Evolutionary conservation across 805 yeast genomes (phyloP), one percentile per base, ranked within the genome.

Genomic region (Sugiyamaella mastotermitis): DNA sequence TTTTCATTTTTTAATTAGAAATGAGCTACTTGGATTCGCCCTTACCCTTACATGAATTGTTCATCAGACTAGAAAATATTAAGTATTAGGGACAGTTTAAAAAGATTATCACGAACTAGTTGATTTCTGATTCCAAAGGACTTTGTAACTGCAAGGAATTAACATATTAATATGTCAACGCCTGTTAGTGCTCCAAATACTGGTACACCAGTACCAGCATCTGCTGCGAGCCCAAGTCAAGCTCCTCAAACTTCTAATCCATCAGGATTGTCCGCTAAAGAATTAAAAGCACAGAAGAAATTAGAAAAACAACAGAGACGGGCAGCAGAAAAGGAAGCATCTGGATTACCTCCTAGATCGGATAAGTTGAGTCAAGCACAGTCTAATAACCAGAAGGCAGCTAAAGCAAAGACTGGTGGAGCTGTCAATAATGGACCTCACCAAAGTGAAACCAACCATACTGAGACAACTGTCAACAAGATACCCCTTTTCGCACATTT

Each of bases 291-390:
- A 51, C 65, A 79, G 58, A 84, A 86, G 58, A 88, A 87, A 67
- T 76, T 76, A 51, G 95, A 87, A 54, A 88, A 90, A 63, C 92
- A 92, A 10, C 94, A 92, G 27, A 84, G 85, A 58, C 72, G 97
- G 57, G 92, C 95, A 2, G 95, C 95, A 2, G 76, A 79, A 47
- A 87, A 84, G 55, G 83, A 73, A 48, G 80, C 78, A 5, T 72
- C 67, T 35, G 87, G 55, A 2, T 35, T 37, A 10, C 48, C 52
- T 10, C 46, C 48, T 6, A 35, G 66, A 37, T 62, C 71, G 42
- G 75, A 68, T 55, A 43, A 46, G 2, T n/a, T n/a, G n/a, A n/a
- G n/a, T n/a, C n/a, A n/a, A n/a, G n/a, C n/a, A n/a, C n/a, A n/a
- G n/a, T n/a, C n/a, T n/a, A n/a, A n/a, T n/a, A n/a, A n/a, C n/a